Percentiles rank a stretch among this genome's conserved stretches.
Conservation (phyloP, 257 asterid species). For the Plantago major region DNA sequence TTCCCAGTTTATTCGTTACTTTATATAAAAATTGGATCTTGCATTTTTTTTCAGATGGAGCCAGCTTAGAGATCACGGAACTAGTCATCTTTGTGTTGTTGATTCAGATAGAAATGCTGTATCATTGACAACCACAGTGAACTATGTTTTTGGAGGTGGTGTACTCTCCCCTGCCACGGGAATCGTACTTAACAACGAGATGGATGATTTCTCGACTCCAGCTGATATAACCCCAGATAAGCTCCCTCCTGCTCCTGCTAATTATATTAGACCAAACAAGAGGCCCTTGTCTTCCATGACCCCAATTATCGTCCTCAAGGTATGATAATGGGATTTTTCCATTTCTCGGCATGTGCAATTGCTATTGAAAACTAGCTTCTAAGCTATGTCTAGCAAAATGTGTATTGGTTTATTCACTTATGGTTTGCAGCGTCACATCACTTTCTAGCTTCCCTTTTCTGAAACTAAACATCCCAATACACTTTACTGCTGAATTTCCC, state of each 20-base stretch:
- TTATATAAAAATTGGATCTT: background rate
- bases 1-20: background rate
- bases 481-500: too few species aligned
- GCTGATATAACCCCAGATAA: conserved; percentile 45
- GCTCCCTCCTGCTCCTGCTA: conserved; percentile 90
- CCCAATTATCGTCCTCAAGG: conserved; percentile 86
- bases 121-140: conserved; percentile 76
- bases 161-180: conserved; percentile 82
- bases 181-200: conserved; percentile 79
- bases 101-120: conserved; percentile 84
- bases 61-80: conserved; percentile 77
- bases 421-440: too few species aligned
- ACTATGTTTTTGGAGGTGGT: conserved; percentile 70
- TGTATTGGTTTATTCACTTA: too few species aligned
- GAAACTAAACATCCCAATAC: too few species aligned
- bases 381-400: too few species aligned
- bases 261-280: conserved; percentile 75
- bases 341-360: too few species aligned
- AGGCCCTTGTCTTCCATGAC: conserved; percentile 90
- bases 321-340: background rate
- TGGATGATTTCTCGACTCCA: conserved; percentile 89
- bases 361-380: too few species aligned
- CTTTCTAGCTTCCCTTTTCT: too few species aligned
- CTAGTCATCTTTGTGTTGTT: conserved; percentile 82
- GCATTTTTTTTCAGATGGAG: conserved; percentile 45